Evolutionary conservation across 805 yeast genomes (phyloP), one percentile per base, ranked within the genome.

Genomic region (Saturnispora silvae): DNA sequence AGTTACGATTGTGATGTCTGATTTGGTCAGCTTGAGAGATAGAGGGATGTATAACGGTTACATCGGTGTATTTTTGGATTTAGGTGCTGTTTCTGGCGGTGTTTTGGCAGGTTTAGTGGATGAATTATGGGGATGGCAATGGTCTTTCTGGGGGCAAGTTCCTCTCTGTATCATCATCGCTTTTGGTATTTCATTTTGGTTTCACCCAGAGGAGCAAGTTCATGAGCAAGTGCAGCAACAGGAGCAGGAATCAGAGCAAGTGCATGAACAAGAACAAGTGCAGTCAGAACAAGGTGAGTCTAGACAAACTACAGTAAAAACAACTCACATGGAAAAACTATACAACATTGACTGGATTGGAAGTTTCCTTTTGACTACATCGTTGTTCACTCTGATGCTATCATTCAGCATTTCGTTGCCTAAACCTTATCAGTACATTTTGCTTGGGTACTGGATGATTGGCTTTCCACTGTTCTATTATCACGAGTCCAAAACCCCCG

Each of bases 1-100:
- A 46, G 70, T 82, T 19, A 77, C 94, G 6, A 79, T 84, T 41
- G 69, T 85, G 4, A 69, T 78, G 50, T 72, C 82, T 22, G 95
- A 85, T 54, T 62, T 83, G 35, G 75, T 85, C 24, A 76, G 89
- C 2, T 65, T 81, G 45, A 64, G 87, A 35, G 72, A 77, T 27
- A 65, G 96, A 38, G 94, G 92, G 1, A 54, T 81, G 23, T 82
- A 72, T 54, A 95, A 85, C 51, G 96, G 95, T 1, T 53, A 81
- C 34, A 81, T 80, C 28, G 84, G 84, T 52, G 63, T 85, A 13
- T 74, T 73, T 29, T 83, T 70, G 51, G 87, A 86, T 5, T 48
- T 74, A 18, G 96, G 96, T 3, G 77, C 83, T 1, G 75, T 79
- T 1, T 53, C 68, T 34, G 92, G 92, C 13, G 86, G 86, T 2